phyloP scores from a whole-genome alignment of 805 yeast genomes.

The Saccharomycopsis fermentans region DNA sequence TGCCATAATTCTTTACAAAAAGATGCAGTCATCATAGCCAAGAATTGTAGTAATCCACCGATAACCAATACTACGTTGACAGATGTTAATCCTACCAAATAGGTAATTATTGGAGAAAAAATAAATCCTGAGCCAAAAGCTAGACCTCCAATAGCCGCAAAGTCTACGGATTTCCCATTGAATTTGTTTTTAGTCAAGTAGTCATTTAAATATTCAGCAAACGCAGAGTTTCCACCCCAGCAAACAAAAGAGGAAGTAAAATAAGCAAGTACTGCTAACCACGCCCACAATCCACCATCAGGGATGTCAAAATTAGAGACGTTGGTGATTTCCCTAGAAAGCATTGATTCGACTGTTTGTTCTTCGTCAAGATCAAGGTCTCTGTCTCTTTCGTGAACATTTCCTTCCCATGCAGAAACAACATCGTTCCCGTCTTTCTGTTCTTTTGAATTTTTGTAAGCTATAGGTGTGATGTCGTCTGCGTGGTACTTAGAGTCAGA shows the following conservation, averaged over 20 bases:
- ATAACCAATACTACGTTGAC: conserved; percentile 30
- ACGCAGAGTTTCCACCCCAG: conserved; percentile 52
- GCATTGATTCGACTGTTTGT: neutral
- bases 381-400: neutral
- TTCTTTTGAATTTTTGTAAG: neutral
- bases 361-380: neutral
- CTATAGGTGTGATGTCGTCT: neutral
- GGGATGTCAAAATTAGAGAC: conserved; percentile 21
- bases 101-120: conserved; percentile 40
- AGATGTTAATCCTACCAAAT: conserved; percentile 35
- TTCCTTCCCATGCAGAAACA: neutral
- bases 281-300: conserved; percentile 40
- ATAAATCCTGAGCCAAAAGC: conserved; percentile 45
- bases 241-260: conserved; percentile 34
- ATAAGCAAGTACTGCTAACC: conserved; percentile 39
- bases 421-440: neutral
- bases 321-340: neutral
- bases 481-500: neutral
- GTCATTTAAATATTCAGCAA: conserved; percentile 39
- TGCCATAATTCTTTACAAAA: conserved; percentile 45
- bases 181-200: conserved; percentile 37
- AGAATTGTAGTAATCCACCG: conserved; percentile 40
- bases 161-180: conserved; percentile 41
- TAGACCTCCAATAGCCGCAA: conserved; percentile 48
- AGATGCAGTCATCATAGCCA: conserved; percentile 42